Base-by-base conservation (phyloP, 192 early-diverging fungal genomes). In the Rhizophlyctis rosea region DNA sequence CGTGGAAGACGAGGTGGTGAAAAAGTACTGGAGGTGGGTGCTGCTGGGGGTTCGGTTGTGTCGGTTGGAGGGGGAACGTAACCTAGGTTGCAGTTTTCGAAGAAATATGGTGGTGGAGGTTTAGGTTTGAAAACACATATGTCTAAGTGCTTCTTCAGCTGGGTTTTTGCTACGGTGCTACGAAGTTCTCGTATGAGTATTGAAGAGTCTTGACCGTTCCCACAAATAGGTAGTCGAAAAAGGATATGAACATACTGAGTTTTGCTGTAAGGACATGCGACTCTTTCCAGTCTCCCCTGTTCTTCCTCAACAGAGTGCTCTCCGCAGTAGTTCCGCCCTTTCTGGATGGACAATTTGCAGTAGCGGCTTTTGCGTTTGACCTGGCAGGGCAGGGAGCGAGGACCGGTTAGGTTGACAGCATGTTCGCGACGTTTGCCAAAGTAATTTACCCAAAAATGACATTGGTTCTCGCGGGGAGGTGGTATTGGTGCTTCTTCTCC, bases 231-330 rank as follows among this genome's bases (percentile, higher is more conserved):
- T n/a, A n/a, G n/a, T n/a, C n/a, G n/a, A n/a, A n/a, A n/a, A n/a
- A n/a, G n/a, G n/a, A n/a, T n/a, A n/a, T 16, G 16, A 24, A 79
- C 78, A 65, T 81, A 89, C 81, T 91, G 90, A 33, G 74, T 78
- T 25, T 76, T 76, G 62, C 90, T 88, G 35, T 81, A 89, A 14
- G 90, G 88, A 59, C 90, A 91, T 14, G 85, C 87, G 13, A 91
- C 76, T 23, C 90, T 79, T 30, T 76, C 74, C 28, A 59, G 34
- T 25, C 62, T 55, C 28, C 57, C 36, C 14, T 52, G 47, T 27
- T 55, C 59, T 23, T 65, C 76, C 7, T 68, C 55, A 30, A 65
- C 74, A 27, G 82, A 72, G 66, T 91, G 90, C 57, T 91, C 88
- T 16, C 87, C 86, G 61, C 90, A 91, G 62, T 78, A 90, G 34